Evolutionary conservation across 2,329 filamentous ascomycete genomes (phyloP).

Genomic region (Onygenales sp.): DNA sequence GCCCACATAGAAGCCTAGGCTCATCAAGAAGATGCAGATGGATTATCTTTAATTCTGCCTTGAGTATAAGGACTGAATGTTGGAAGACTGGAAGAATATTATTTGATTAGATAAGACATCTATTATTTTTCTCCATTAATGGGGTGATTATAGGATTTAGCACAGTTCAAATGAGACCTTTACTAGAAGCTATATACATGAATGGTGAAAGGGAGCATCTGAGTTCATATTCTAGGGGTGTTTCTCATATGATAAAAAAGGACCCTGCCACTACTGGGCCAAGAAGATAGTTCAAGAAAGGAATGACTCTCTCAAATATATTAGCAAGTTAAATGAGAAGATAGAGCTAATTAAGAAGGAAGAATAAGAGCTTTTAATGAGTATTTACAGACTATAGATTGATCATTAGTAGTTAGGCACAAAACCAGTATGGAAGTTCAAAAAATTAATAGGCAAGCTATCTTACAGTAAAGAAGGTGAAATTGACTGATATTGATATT

Average conservation of each 20-base stretch:
- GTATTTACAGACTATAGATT: no score
- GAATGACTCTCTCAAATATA: conserved; percentile 8
- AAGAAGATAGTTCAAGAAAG: conserved; percentile 13
- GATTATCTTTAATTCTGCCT: conserved; percentile 9
- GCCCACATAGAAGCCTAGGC: conserved; percentile 10
- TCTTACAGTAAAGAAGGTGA: conserved; percentile 5
- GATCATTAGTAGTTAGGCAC: not conserved
- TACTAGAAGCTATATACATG: conserved; percentile 7
- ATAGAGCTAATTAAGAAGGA: conserved; percentile 6
- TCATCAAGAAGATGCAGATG: conserved; percentile 5
- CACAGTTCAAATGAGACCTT: conserved; percentile 6
- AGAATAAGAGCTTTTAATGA: conserved; percentile 10
- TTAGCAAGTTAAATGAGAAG: conserved; percentile 12
- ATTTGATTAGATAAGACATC: no score
- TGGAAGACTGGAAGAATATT: conserved; percentile 14
- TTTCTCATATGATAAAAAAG: conserved; percentile 22
- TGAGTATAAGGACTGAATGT: conserved; percentile 11
- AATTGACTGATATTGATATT: conserved; percentile 1
- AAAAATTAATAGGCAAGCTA: conserved; percentile 10
- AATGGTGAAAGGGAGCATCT: conserved; percentile 10
- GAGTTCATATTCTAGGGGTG: conserved; percentile 21
- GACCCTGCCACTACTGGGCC: conserved; percentile 16
- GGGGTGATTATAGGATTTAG: conserved; percentile 8
- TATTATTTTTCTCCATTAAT: conserved; percentile 5
- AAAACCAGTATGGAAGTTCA: conserved; percentile 12